phyloP scores from a whole-genome alignment of 352 stramenopile genomes.

The Phytophthora nicotianae region DNA sequence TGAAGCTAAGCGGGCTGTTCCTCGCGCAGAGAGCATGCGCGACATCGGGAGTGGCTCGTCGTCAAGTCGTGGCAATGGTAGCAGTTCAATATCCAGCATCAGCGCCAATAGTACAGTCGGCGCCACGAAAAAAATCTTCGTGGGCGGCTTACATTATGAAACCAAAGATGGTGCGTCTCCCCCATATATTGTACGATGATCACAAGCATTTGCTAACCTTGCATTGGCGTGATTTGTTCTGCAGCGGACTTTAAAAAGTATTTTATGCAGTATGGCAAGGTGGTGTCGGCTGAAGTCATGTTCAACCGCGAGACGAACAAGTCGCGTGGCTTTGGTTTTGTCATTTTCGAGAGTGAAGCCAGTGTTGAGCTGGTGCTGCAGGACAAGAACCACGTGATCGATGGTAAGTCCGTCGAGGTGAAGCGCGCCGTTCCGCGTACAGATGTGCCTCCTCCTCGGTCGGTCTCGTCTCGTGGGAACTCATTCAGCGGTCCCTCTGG shows the following conservation, averaged over 20 bases:
- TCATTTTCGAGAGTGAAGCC: conserved; percentile 91
- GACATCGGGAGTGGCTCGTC: conserved; percentile 55
- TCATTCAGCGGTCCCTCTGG: conserved; percentile 84
- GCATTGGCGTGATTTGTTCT: conserved; percentile 2
- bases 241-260: conserved; percentile 91
- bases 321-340: conserved; percentile 93
- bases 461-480: conserved; percentile 70
- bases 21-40: conserved; percentile 84
- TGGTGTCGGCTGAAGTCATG: conserved; percentile 94
- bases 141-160: conserved; percentile 93
- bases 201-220: conserved; percentile 3
- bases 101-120: conserved; percentile 64
- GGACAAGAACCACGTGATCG: conserved; percentile 90
- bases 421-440: conserved; percentile 87
- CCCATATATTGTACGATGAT: neutral
- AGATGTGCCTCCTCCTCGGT: conserved; percentile 75
- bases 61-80: conserved; percentile 59
- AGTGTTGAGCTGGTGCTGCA: conserved; percentile 89
- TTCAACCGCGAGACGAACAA: conserved; percentile 96
- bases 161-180: conserved; percentile 87
- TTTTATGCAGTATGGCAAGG: conserved; percentile 93
- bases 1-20: conserved; percentile 92
- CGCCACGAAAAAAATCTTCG: conserved; percentile 93
- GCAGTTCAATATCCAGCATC: conserved; percentile 56
- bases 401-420: conserved; percentile 92